These are phyloP conservation scores for Eucalyptus cloeziana DNA, from an alignment of 345 rosid genomes.

Conservation along the genomic window DNA sequence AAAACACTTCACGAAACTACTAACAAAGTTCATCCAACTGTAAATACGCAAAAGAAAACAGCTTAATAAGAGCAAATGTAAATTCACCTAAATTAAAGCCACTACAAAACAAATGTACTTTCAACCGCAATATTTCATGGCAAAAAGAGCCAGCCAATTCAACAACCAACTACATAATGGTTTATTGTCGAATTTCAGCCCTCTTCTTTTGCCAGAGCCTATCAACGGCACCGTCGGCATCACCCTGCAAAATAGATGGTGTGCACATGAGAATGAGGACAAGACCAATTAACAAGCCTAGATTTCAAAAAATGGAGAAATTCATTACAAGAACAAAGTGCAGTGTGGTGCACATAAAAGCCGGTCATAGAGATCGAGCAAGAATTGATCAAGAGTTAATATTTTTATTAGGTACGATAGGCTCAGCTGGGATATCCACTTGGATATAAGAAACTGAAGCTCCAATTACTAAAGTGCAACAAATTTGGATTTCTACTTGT, in stretches of 20 bases:
- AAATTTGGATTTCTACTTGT: background rate
- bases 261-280: background rate
- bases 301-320: background rate
- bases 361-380: background rate
- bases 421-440: background rate
- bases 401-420: background rate
- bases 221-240: conserved; percentile 44
- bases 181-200: conserved; percentile 16
- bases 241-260: conserved; percentile 21
- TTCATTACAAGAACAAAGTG: background rate
- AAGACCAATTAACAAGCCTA: background rate
- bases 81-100: background rate
- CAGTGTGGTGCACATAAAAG: background rate
- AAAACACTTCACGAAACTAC: background rate
- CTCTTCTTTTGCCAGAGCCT: conserved; percentile 59
- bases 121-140: background rate
- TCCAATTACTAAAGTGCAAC: background rate
- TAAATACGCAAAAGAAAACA: background rate
- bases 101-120: background rate
- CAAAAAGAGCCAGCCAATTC: background rate
- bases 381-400: background rate
- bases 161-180: background rate
- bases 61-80: background rate
- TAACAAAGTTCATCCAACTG: background rate
- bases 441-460: background rate